These are phyloP conservation scores for Candida frijolesensis DNA, from an alignment of 1,139 yeast species.

Conservation along the genomic window DNA sequence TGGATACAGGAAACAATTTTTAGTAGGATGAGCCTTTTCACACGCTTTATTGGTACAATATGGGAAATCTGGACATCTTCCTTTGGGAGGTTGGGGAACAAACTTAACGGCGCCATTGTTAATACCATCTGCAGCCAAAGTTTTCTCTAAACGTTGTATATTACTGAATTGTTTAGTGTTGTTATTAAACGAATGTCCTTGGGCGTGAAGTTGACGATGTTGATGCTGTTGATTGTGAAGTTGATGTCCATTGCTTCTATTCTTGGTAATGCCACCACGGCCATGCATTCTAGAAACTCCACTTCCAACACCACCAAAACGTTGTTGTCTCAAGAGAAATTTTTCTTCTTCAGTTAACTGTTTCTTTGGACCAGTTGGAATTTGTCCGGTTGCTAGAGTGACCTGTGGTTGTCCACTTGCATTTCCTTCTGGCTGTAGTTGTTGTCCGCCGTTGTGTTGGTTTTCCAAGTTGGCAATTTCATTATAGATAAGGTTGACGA, in stretches of 20 bases:
- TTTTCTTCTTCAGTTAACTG: slow-evolving; percentile 15
- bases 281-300: slow-evolving; percentile 8
- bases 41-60: slow-evolving; percentile 71
- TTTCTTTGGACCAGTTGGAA: slow-evolving; percentile 25
- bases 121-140: slow-evolving; percentile 24
- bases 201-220: slow-evolving; percentile 19
- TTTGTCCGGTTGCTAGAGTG: slow-evolving; percentile 5
- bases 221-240: background rate
- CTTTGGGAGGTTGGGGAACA: slow-evolving; percentile 48
- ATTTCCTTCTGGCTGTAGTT: slow-evolving; percentile 9
- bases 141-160: slow-evolving; percentile 42
- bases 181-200: too few relatives aligned
- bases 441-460: slow-evolving; percentile 5
- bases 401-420: slow-evolving; percentile 6
- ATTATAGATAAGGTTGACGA: slow-evolving; percentile 53
- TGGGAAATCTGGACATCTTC: slow-evolving; percentile 80
- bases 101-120: slow-evolving; percentile 19
- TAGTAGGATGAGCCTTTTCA: slow-evolving; percentile 77
- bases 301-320: slow-evolving; percentile 13
- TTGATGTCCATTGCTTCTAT: slow-evolving; percentile 1
- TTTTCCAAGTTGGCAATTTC: slow-evolving; percentile 42
- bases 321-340: slow-evolving; percentile 15
- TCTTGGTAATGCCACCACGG: slow-evolving; percentile 10
- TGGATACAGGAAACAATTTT: slow-evolving; percentile 73
- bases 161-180: slow-evolving; percentile 25